Percentiles rank a stretch among this genome's conserved stretches.
Conservation (phyloP, 768 basidiomycete species). For the Austroboletus festivus region DNA sequence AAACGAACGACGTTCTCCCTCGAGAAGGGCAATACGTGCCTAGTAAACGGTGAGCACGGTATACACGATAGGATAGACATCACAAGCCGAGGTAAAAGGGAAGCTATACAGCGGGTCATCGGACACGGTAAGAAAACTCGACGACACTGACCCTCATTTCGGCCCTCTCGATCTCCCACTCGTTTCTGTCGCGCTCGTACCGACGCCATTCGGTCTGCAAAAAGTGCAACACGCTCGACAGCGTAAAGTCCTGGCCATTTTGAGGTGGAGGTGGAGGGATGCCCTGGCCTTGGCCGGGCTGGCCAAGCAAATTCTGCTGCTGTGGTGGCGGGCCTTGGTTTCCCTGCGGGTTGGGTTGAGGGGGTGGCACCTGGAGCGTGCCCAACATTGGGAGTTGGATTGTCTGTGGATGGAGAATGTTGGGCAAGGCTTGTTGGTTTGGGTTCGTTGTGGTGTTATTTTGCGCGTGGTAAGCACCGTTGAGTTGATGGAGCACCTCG, state of each 20-base stretch:
- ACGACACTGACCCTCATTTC: slow-evolving; percentile 87
- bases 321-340: slow-evolving; percentile 46
- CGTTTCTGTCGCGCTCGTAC: slow-evolving; percentile 97
- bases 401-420: slow-evolving; percentile 38
- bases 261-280: slow-evolving; percentile 77
- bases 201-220: slow-evolving; percentile 97
- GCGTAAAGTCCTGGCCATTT: slow-evolving; percentile 88
- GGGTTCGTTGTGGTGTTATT: slow-evolving; percentile 9
- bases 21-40: slow-evolving; percentile 96
- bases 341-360: slow-evolving; percentile 38
- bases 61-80: not conserved
- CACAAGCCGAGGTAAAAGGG: not conserved
- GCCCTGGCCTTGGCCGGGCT: slow-evolving; percentile 50
- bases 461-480: slow-evolving; percentile 30
- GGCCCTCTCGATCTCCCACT: slow-evolving; percentile 99
- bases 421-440: slow-evolving; percentile 28
- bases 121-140: slow-evolving; percentile 3
- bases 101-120: too few species aligned
- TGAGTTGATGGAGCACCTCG: slow-evolving; percentile 29
- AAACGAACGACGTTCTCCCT: slow-evolving; percentile 94
- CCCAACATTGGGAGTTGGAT: slow-evolving; percentile 71
- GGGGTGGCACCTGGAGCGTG: slow-evolving; percentile 61
- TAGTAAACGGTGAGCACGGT: slow-evolving; percentile 32
- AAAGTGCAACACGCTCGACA: slow-evolving; percentile 94
- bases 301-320: slow-evolving; percentile 54